A percentile compares a stretch with the other conserved stretches of the same genome.
These are phyloP conservation scores for Coccinonectria pachysandricola DNA, from an alignment of 2,329 filamentous ascomycete genomes.

Conservation along the genomic window DNA sequence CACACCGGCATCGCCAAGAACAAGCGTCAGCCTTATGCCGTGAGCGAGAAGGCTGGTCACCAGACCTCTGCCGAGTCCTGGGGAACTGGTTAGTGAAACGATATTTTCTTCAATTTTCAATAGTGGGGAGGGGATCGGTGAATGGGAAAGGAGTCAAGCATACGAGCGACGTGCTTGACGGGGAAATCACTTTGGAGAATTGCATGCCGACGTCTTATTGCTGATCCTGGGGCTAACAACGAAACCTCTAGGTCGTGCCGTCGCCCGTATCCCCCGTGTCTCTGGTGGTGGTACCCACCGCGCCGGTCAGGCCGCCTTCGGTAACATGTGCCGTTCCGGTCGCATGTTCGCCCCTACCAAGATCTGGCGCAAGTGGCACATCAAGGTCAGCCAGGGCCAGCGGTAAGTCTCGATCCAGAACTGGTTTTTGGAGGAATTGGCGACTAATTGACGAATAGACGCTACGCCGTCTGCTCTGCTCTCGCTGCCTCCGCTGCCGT, in stretches of 20 bases:
- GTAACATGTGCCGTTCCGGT: conserved; percentile 99
- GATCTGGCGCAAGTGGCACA: conserved; percentile 99
- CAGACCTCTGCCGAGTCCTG: conserved; percentile 99
- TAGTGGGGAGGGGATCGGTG: conserved; percentile 6
- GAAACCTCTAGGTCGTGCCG: conserved; percentile 68
- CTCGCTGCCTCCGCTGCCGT: conserved; percentile 92
- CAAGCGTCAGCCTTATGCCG: conserved; percentile 97
- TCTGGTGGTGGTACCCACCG: conserved; percentile 99
- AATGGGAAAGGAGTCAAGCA: conserved; percentile 3
- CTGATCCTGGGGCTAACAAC: conserved; percentile 14
- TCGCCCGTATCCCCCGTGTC: conserved; percentile 99
- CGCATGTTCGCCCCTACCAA: conserved; percentile 99
- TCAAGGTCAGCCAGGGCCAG: conserved; percentile 99
- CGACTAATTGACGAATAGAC: conserved; percentile 41
- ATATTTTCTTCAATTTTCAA: conserved; percentile 4
- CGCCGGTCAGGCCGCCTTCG: conserved; percentile 98
- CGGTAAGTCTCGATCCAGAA: conserved; percentile 57
- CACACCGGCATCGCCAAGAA: conserved; percentile 99
- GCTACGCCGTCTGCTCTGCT: conserved; percentile 95
- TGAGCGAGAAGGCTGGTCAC: conserved; percentile 99
- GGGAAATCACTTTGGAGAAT: conserved; percentile 2
- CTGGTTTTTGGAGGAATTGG: background rate
- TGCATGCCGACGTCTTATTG: background rate
- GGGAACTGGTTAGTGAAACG: conserved; percentile 77
- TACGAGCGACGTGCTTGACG: too few species aligned